Base-by-base conservation (phyloP, 441 rosid genomes). In the Gossypium lobatum region DNA sequence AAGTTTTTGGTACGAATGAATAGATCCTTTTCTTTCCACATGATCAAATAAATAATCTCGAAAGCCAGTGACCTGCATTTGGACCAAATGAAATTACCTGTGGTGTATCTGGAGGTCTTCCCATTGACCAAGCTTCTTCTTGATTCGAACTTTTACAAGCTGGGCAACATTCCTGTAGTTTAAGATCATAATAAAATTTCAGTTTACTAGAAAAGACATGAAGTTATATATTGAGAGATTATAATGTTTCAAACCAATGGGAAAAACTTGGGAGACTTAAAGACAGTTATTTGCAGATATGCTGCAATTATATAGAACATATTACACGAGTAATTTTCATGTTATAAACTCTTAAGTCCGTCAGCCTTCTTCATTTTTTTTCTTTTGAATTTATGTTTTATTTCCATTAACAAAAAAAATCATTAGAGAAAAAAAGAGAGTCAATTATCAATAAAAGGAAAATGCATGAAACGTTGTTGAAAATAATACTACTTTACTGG, bases 151-250 rank as follows among this genome's bases (percentile, higher is more conserved):
- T 82, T 86, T 87, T 1, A 91, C 85, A 59, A 93, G 87, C 77
- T 89, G 93, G 53, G 95, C 92, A 73, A 93, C 87, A 80, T 91
- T 91, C 85, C 97, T 92, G 80, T 66, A 76, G 48, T 23, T 34
- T 34, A 34, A 34, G 39, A 34, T 34, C 39, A 70, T 65, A 80
- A 18, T 20, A 45, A 65, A 13, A 45, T 28, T 71, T 66, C 6
- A 79, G 70, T 21, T 68, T 50, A 25, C 31, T 3, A n/a, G 66
- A 26, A 37, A 75, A 8, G 3, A 17, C 42, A 18, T 13, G 39
- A 64, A 64, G 10, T 21, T 34, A 64, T 48, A 2, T 13, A 26
- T 6, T 16, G 6, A 57, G 45, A 65, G 7, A 37, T 9, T 45
- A 34, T 48, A 52, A 39, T 63, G 70, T 48, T 37, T 37, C 63